Conservation (phyloP, 2,329 filamentous ascomycete species). For the Trichoderma breve region DNA sequence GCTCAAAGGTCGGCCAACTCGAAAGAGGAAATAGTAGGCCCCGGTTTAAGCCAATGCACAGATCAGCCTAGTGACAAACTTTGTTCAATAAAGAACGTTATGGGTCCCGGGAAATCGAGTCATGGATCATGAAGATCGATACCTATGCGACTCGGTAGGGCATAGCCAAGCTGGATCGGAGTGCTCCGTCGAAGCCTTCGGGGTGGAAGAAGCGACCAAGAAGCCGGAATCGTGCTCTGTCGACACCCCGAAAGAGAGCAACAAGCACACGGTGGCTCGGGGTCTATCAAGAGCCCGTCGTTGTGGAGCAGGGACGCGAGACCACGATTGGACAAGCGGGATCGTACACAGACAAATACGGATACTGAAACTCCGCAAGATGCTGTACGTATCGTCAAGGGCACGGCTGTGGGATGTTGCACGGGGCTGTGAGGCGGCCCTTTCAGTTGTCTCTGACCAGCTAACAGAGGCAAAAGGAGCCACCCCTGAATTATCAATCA, state of each 20-base stretch:
- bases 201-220: neutral
- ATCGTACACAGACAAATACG: neutral
- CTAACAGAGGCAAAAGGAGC: neutral
- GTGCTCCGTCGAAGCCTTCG: neutral
- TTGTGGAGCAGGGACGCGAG: neutral
- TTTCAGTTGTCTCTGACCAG: neutral
- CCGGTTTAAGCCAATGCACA: neutral
- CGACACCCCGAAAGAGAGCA: neutral
- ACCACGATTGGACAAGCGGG: conserved; percentile 7
- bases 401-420: neutral
- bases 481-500: neutral
- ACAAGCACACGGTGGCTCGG: neutral
- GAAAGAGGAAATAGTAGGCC: neutral
- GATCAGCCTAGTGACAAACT: conserved; percentile 8
- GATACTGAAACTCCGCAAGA: neutral
- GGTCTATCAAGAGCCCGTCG: neutral
- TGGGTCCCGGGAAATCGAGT: neutral
- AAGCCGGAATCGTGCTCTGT: neutral
- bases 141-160: neutral
- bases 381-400: neutral
- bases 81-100: neutral
- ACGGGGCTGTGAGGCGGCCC: neutral
- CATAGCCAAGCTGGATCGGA: neutral
- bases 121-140: neutral
- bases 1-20: neutral